Percentiles rank a stretch among this genome's conserved stretches.
Evolutionary conservation across 1,284 basidiomycete genomes (phyloP).

Genomic region (Apiotrichum siamense): DNA sequence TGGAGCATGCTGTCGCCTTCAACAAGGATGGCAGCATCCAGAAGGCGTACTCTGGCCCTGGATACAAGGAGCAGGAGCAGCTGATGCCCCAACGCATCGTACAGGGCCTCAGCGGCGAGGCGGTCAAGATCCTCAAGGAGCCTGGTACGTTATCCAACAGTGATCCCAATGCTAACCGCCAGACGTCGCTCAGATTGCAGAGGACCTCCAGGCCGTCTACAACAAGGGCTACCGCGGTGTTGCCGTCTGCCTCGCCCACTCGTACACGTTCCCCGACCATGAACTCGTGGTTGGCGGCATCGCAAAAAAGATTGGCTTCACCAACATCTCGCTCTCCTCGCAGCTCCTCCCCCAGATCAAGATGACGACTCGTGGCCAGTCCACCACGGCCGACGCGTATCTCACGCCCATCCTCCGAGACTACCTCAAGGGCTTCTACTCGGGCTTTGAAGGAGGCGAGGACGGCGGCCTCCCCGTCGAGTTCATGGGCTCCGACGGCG

Average conservation of each 20-base stretch:
- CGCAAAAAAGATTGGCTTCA: conserved; percentile 72
- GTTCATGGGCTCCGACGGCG: conserved; percentile 85
- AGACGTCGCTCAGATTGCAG: too few relatives aligned
- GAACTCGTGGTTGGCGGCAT: conserved; percentile 67
- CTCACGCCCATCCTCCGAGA: conserved; percentile 79
- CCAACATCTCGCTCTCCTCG: conserved; percentile 79
- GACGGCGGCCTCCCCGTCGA: conserved; percentile 41
- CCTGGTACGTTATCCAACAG: too few relatives aligned
- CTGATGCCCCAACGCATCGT: conserved; percentile 3
- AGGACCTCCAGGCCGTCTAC: conserved; percentile 63
- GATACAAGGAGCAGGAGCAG: conserved; percentile 12
- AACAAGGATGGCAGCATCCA: conserved; percentile 58
- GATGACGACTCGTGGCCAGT: conserved; percentile 86
- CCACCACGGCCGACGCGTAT: conserved; percentile 92
- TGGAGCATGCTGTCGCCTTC: conserved; percentile 68
- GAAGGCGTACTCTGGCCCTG: conserved; percentile 59
- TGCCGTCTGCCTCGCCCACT: conserved; percentile 80
- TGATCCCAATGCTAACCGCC: too few relatives aligned
- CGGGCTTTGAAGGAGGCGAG: conserved; percentile 65
- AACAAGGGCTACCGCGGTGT: conserved; percentile 72
- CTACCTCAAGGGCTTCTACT: conserved; percentile 90
- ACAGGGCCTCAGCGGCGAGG: neutral
- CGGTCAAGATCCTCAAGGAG: neutral
- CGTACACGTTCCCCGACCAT: conserved; percentile 57
- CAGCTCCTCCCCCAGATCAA: conserved; percentile 86